These are phyloP conservation scores for Proliferodiscus dingleyae DNA, from an alignment of 2,329 filamentous ascomycete species.

Conservation along the genomic window DNA sequence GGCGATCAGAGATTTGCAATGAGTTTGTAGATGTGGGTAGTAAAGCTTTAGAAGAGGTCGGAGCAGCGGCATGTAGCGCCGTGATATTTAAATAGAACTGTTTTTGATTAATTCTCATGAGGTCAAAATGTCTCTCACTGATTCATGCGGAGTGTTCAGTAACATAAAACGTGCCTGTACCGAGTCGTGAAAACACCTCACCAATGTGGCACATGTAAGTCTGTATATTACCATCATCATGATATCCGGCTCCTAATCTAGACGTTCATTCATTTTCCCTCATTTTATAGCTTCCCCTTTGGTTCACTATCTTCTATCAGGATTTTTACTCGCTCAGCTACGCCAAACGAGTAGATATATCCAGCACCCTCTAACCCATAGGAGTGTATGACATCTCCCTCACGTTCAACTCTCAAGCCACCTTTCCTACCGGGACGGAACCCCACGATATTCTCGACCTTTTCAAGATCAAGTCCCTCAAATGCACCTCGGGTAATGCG, in stretches of 20 bases:
- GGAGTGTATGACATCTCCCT: conserved; percentile 22
- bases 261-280: background rate
- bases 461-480: conserved; percentile 14
- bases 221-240: background rate
- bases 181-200: too few species aligned
- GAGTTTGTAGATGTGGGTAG: background rate
- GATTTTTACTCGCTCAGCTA: conserved; percentile 19
- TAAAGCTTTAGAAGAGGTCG: background rate
- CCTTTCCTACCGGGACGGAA: conserved; percentile 25
- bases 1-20: conserved; percentile 25
- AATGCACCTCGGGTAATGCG: conserved; percentile 22
- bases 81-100: background rate
- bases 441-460: conserved; percentile 22
- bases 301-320: conserved; percentile 7
- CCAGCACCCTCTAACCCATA: conserved; percentile 25
- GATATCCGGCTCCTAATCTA: background rate
- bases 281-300: background rate
- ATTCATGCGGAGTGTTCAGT: too few species aligned
- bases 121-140: too few species aligned
- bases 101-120: too few species aligned
- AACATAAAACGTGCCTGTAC: too few species aligned
- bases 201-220: background rate
- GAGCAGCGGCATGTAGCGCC: background rate
- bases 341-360: conserved; percentile 28
- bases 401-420: conserved; percentile 23